Evolutionary conservation across 306 rosid species (phyloP).

Genomic region (Dryas alaskensis): DNA sequence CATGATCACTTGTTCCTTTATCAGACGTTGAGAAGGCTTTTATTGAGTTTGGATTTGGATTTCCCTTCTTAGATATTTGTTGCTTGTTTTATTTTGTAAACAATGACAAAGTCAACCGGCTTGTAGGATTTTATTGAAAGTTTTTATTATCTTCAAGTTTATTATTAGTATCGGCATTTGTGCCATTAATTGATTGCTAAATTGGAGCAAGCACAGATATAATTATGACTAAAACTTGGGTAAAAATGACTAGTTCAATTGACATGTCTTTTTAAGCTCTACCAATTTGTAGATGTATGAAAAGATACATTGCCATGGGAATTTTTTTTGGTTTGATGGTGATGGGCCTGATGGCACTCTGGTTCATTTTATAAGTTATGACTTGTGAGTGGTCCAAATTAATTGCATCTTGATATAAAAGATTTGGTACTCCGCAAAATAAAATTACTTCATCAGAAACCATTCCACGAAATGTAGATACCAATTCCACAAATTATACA

Average conservation of each 20-base stretch:
- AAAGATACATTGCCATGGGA: no score
- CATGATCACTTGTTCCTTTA: not conserved
- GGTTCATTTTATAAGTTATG: no score
- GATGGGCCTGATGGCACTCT: no score
- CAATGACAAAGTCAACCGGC: not conserved
- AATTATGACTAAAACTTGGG: no score
- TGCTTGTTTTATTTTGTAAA: constrained; percentile 11
- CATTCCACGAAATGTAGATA: not conserved
- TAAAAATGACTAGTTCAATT: no score
- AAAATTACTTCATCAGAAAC: not conserved
- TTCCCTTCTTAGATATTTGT: not conserved
- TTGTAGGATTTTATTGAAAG: constrained; percentile 7
- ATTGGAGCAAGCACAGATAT: not conserved
- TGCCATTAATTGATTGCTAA: no score
- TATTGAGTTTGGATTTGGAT: constrained; percentile 8
- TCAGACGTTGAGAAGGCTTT: constrained; percentile 2
- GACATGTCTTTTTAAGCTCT: no score
- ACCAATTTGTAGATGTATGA: no score
- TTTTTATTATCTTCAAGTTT: not conserved
- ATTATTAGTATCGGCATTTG: not conserved
- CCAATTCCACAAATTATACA: not conserved
- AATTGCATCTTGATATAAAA: no score
- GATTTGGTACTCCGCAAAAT: no score
- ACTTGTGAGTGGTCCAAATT: no score
- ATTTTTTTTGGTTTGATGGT: no score